Evolutionary conservation across 305 asterid species (phyloP), one percentile per base, ranked within the genome.

Genomic region (Salvia sclarea): DNA sequence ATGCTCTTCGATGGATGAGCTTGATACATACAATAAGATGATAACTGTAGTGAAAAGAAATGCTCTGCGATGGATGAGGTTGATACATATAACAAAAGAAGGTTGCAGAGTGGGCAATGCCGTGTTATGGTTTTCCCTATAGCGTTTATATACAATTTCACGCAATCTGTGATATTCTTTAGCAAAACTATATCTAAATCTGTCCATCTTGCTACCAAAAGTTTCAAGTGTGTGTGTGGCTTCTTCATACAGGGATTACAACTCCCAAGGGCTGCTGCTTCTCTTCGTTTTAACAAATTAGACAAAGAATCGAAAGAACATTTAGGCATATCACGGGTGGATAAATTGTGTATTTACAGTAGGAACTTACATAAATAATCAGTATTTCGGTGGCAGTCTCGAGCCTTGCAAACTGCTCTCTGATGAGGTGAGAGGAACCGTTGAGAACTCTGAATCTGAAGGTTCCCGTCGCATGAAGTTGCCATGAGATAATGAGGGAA

Each of bases 371-470:
- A 50, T 64, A 74, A 69, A 82, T 54, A 70, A 43, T 76, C 86
- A 84, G 72, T 85, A 86, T 73, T 88, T 87, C 8, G 82, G 79
- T 28, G 66, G 85, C 53, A 76, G 73, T 73, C 84, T 81, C 12
- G 92, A 83, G 69, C 70, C 65, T 45, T 79, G 89, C 38, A 76
- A 58, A 79, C 64, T 81, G 74, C 77, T 79, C 43, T 83, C 96
- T 0, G 89, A 78, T 17, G 85, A 81, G 59, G 98, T 80, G 72
- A 94, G 90, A 38, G 97, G 97, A 20, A 94, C 95, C 0, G 96
- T 88, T 3, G 99, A 91, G 75, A 91, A 91, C 77, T 94, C 99
- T 0, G 97, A 86, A 44, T 87, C 92, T 0, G 91, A 80, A 37
- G 75, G 80, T 40, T 80, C 93, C 2, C 82, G 79, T 21, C 67